Percentiles rank a stretch among this genome's conserved stretches.
phyloP scores from a whole-genome alignment of 257 asterid species.

The Ophiorrhiza pumila region DNA sequence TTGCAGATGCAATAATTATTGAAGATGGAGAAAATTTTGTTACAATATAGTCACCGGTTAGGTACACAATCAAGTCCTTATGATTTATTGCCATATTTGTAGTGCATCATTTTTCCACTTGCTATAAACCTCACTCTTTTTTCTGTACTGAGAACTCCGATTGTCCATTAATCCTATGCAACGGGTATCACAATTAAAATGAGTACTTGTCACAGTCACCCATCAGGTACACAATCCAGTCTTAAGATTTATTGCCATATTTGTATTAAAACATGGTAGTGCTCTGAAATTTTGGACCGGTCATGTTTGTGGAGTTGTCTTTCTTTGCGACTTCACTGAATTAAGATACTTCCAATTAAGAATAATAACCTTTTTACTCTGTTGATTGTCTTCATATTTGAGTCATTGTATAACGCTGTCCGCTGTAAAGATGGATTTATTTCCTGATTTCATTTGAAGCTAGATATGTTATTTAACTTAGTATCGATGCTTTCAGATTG shows the following conservation, averaged over 20 bases:
- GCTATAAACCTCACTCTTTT: not conserved
- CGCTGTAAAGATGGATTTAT: not conserved
- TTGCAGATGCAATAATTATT: not conserved
- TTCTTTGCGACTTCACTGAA: not conserved
- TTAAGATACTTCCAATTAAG: not conserved
- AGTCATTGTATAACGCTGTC: not conserved
- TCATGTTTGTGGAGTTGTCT: not conserved
- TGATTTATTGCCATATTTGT: not conserved
- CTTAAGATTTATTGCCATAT: no score
- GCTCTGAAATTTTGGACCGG: not conserved
- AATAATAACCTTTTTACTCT: not conserved
- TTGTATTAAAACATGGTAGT: no score
- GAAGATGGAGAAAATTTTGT: not conserved
- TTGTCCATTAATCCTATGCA: not conserved
- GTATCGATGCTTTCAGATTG: slow-evolving; percentile 42
- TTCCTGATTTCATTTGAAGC: not conserved
- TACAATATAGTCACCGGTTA: not conserved
- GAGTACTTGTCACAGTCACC: no score
- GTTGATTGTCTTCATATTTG: not conserved
- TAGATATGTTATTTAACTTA: not conserved
- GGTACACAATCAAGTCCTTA: not conserved
- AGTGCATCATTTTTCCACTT: not conserved
- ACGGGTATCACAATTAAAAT: no score
- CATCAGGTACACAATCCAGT: no score
- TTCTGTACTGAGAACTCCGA: not conserved